Evolutionary conservation across 257 asterid genomes (phyloP).

Genomic region (Solanum neorickii): DNA sequence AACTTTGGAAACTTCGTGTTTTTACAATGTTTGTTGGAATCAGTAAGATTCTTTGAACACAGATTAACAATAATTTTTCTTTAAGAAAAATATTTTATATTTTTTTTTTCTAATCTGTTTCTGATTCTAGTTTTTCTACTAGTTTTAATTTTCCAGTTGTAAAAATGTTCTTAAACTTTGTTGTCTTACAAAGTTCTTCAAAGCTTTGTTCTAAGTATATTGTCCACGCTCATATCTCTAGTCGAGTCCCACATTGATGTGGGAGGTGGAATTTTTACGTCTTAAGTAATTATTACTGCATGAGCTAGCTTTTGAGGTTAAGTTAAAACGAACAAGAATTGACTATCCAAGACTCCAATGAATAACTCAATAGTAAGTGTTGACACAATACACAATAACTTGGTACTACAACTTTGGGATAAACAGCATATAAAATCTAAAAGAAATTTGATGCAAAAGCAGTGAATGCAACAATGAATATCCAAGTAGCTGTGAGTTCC

Average conservation of each 20-base stretch:
- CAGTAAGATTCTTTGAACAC: too few species aligned
- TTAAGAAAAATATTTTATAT: too few species aligned
- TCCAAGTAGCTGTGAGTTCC: conserved; percentile 4
- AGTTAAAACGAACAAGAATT: background rate
- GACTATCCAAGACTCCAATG: background rate
- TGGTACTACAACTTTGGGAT: background rate
- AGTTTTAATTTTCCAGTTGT: too few species aligned
- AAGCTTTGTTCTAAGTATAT: background rate
- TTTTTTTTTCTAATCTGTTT: too few species aligned
- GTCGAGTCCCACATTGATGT: background rate
- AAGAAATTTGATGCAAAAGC: background rate
- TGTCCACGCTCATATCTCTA: background rate
- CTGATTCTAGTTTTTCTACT: too few species aligned
- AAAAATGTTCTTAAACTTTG: too few species aligned
- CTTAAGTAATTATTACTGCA: background rate
- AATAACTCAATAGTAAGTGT: background rate
- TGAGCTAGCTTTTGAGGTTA: background rate
- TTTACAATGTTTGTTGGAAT: too few species aligned
- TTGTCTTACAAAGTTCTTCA: too few species aligned
- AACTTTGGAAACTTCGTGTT: too few species aligned
- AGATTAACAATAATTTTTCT: too few species aligned
- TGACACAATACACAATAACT: too few species aligned
- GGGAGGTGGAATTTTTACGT: background rate
- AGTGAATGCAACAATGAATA: conserved; percentile 12
- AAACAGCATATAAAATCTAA: background rate